Evolutionary conservation across 116 monocot genomes (phyloP).

Genomic region (Posidonia oceanica): DNA sequence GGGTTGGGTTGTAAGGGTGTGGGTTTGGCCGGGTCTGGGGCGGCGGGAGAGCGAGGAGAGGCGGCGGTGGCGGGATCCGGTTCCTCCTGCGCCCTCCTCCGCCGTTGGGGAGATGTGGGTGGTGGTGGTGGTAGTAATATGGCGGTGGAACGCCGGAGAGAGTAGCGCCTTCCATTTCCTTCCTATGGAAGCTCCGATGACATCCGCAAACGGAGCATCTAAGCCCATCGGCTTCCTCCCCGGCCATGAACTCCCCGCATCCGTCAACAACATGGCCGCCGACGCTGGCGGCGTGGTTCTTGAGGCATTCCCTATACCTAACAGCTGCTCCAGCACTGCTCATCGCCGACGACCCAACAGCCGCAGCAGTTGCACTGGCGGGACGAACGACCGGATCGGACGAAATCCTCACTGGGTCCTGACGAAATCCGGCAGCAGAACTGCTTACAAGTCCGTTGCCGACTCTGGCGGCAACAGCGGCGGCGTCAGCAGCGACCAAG

Average conservation of each 20-base stretch:
- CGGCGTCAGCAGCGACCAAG: not conserved
- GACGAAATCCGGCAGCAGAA: not conserved
- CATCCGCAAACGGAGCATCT: slow-evolving; percentile 76
- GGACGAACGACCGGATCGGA: slow-evolving; percentile 5
- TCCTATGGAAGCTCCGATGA: slow-evolving; percentile 81
- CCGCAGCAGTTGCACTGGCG: not conserved
- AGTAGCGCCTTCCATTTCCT: slow-evolving; percentile 16
- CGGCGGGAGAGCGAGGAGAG: slow-evolving; percentile 9
- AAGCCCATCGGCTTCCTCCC: slow-evolving; percentile 21
- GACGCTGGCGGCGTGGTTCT: slow-evolving; percentile 54
- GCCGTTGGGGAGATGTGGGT: not conserved
- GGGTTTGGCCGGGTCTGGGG: not conserved
- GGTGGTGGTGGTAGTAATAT: not conserved
- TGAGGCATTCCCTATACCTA: slow-evolving; percentile 42
- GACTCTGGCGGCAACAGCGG: too few relatives aligned
- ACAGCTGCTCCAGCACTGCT: not conserved
- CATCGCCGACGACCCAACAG: not conserved
- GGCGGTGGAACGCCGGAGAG: not conserved
- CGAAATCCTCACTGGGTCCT: not conserved
- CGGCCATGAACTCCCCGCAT: slow-evolving; percentile 64
- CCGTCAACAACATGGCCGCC: slow-evolving; percentile 56
- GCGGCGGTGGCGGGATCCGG: not conserved
- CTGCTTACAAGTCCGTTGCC: not conserved
- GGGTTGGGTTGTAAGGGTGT: not conserved
- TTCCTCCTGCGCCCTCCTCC: not conserved